Conservation (phyloP, 768 basidiomycete genomes). For the Trametes cinnabarina region DNA sequence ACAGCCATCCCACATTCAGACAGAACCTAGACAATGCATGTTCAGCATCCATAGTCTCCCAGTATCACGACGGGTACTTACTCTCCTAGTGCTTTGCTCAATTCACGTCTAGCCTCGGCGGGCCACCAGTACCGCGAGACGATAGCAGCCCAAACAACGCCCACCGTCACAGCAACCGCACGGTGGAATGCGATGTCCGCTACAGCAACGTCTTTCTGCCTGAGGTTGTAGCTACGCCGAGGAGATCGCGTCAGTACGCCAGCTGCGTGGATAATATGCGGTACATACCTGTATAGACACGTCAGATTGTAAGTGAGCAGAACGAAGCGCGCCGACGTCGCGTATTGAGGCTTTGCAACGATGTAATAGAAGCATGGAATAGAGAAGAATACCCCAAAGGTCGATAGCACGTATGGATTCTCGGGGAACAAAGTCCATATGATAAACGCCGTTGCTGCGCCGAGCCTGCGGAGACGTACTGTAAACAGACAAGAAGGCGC, state of each 20-base stretch:
- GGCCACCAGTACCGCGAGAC: constrained; percentile 96
- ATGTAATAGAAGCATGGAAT: constrained; percentile 94
- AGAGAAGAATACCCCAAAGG: constrained; percentile 87
- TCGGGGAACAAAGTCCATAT: constrained; percentile 77
- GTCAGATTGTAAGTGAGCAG: constrained; percentile 89
- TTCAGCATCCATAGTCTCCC: background rate
- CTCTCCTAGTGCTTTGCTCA: constrained; percentile 86
- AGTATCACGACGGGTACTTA: constrained; percentile 35
- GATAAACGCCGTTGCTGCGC: constrained; percentile 71
- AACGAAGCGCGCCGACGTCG: constrained; percentile 75
- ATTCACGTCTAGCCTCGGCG: constrained; percentile 84
- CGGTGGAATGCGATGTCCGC: constrained; percentile 73
- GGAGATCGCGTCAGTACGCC: background rate
- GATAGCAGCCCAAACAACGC: constrained; percentile 86
- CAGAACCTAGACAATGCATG: constrained; percentile 63
- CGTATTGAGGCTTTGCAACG: constrained; percentile 72
- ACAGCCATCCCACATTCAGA: constrained; percentile 91
- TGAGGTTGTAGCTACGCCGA: constrained; percentile 68
- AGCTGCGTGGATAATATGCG: background rate
- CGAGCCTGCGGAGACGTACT: constrained; percentile 47
- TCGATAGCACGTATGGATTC: constrained; percentile 66
- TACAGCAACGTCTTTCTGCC: constrained; percentile 62
- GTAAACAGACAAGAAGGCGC: constrained; percentile 12
- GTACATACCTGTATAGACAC: constrained; percentile 46
- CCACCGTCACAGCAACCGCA: constrained; percentile 75